Conservation (phyloP, 768 basidiomycete genomes). For the Phylloporus sp. region DNA sequence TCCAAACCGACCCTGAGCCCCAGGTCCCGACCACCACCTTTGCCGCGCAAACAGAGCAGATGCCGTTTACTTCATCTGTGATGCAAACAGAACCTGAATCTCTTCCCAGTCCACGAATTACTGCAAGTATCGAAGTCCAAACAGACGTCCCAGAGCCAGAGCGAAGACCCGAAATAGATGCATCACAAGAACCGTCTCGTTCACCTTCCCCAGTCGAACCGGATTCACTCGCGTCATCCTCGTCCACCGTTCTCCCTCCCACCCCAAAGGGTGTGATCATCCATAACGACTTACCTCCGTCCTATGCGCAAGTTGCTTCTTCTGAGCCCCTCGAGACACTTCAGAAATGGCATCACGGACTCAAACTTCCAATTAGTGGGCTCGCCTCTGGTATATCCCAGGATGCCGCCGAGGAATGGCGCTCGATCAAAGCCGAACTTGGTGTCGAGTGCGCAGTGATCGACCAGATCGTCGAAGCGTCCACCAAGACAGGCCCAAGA, state of each 20-base stretch:
- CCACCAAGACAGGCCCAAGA: conserved; percentile 28
- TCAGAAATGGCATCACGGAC: conserved; percentile 67
- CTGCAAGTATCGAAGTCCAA: conserved; percentile 57
- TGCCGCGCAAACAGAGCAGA: conserved; percentile 53
- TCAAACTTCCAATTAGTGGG: conserved; percentile 39
- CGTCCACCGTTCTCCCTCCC: conserved; percentile 66
- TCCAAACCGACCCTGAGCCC: conserved; percentile 62
- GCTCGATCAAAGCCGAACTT: conserved; percentile 70
- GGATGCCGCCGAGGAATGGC: conserved; percentile 72
- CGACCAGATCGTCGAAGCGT: conserved; percentile 57
- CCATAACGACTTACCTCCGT: conserved; percentile 58
- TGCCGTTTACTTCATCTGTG: conserved; percentile 19
- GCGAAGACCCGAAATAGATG: conserved; percentile 30
- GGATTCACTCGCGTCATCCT: conserved; percentile 65
- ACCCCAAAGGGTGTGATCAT: conserved; percentile 52
- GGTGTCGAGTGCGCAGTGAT: conserved; percentile 74
- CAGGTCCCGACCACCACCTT: conserved; percentile 42
- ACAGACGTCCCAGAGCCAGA: conserved; percentile 45
- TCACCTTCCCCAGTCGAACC: conserved; percentile 43
- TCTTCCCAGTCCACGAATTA: conserved; percentile 26
- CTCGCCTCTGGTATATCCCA: conserved; percentile 53
- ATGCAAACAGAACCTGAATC: conserved; percentile 39
- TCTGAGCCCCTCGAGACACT: conserved; percentile 52
- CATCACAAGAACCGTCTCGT: conserved; percentile 31
- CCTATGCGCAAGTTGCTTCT: conserved; percentile 59